phyloP scores from a whole-genome alignment of 306 rosid genomes.

The Quercus rubra region DNA sequence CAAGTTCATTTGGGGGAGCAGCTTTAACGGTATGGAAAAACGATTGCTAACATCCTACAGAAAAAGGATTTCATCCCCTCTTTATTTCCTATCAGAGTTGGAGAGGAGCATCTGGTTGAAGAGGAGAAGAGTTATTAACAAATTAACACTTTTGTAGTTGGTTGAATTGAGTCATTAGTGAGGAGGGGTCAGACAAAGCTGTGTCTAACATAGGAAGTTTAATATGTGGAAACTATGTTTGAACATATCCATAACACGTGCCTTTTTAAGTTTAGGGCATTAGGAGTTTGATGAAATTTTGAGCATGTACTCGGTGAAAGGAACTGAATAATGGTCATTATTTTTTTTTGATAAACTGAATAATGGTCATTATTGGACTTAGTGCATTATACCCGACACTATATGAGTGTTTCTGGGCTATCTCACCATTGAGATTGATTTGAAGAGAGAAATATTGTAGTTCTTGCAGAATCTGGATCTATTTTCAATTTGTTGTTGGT shows the following conservation, averaged over 20 bases:
- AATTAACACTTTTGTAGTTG: neutral
- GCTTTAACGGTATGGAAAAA: neutral
- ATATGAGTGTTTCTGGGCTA: neutral
- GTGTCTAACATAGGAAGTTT: neutral
- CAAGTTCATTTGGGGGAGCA: neutral
- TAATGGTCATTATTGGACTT: neutral
- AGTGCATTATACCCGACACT: neutral
- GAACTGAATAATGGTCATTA: neutral
- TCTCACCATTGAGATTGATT: conserved; percentile 3
- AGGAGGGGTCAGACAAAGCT: neutral
- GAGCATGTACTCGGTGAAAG: neutral
- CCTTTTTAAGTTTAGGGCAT: neutral
- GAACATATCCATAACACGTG: neutral
- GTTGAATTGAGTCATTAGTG: neutral
- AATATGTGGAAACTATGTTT: neutral
- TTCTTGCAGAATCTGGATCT: neutral
- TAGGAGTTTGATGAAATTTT: neutral
- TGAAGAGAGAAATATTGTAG: neutral
- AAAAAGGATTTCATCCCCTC: neutral
- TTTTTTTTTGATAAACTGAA: neutral
- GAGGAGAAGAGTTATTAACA: neutral
- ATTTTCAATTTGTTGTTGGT: neutral
- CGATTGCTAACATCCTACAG: neutral
- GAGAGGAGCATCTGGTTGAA: neutral
- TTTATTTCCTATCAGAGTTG: neutral